These are phyloP conservation scores for Jatropha multifida DNA, from an alignment of 441 rosid genomes.

Conservation along the genomic window DNA sequence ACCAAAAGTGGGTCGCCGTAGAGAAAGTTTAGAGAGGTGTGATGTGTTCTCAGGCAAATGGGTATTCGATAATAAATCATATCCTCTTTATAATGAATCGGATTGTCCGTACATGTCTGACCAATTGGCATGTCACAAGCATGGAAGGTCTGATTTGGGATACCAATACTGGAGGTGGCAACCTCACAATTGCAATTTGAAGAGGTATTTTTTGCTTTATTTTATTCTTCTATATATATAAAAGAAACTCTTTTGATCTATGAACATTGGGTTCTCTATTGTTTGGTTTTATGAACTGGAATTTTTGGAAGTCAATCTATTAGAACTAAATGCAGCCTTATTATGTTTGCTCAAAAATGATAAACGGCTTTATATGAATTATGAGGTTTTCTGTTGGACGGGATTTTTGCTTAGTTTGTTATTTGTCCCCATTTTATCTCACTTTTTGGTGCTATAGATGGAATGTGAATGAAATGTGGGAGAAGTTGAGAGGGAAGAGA, in stretches of 20 bases:
- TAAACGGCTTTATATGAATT: neutral
- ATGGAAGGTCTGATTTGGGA: constrained; percentile 80
- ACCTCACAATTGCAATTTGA: constrained; percentile 79
- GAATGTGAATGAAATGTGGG: constrained; percentile 88
- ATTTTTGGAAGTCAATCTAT: neutral
- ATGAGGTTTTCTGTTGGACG: constrained; percentile 3
- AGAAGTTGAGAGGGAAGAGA: constrained; percentile 89
- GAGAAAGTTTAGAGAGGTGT: constrained; percentile 48
- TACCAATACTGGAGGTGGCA: constrained; percentile 97
- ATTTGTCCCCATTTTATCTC: neutral
- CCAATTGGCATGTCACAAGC: constrained; percentile 92
- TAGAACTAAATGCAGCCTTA: constrained; percentile 10
- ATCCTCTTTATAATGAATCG: constrained; percentile 76
- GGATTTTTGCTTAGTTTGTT: neutral
- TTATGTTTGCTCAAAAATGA: neutral
- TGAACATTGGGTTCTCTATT: neutral
- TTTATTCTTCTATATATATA: neutral
- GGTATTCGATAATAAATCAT: constrained; percentile 72
- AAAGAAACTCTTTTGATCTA: neutral
- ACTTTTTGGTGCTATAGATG: constrained; percentile 46
- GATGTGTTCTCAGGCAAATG: constrained; percentile 84
- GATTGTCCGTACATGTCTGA: constrained; percentile 96
- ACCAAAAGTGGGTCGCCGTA: constrained; percentile 29
- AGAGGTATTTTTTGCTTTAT: constrained; percentile 40
- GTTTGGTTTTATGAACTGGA: constrained; percentile 11